Percentiles rank a stretch among this genome's conserved stretches.
Conservation (phyloP, 208 protist species). For the Borovskyia barvae region DNA sequence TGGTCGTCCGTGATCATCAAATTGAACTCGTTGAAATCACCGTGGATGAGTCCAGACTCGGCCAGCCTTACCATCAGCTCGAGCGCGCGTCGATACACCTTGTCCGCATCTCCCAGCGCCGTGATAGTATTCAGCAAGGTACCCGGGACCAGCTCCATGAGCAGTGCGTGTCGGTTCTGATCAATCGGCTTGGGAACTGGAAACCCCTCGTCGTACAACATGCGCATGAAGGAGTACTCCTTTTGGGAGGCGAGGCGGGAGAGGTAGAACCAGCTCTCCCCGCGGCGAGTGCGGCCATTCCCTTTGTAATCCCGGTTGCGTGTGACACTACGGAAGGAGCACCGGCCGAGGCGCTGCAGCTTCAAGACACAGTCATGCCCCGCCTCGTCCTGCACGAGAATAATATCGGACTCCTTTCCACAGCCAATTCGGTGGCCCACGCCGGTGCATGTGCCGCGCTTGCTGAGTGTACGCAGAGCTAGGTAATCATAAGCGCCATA, state of each 20-base stretch:
- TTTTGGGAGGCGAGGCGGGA: slow-evolving; percentile 96
- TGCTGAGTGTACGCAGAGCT: slow-evolving; percentile 94
- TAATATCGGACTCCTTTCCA: slow-evolving; percentile 99
- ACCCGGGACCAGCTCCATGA: slow-evolving; percentile 96
- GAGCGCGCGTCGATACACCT: slow-evolving; percentile 91
- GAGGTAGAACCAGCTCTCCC: slow-evolving; percentile 98
- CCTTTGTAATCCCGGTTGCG: slow-evolving; percentile 97
- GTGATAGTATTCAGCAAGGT: slow-evolving; percentile 93
- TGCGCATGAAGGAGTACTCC: slow-evolving; percentile 99
- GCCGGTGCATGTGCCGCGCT: slow-evolving; percentile 83
- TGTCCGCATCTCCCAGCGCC: slow-evolving; percentile 81
- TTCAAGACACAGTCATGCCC: slow-evolving; percentile 92
- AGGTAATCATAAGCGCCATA: slow-evolving; percentile 99
- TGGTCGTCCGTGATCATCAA: slow-evolving; percentile 94
- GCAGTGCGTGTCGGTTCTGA: slow-evolving; percentile 97
- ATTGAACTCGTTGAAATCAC: slow-evolving; percentile 99
- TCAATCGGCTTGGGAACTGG: slow-evolving; percentile 97
- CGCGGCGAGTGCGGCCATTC: slow-evolving; percentile 71
- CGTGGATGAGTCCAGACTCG: slow-evolving; percentile 96
- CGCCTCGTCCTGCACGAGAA: slow-evolving; percentile 84
- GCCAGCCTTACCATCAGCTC: slow-evolving; percentile 94
- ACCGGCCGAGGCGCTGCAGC: slow-evolving; percentile 96
- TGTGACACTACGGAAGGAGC: slow-evolving; percentile 96
- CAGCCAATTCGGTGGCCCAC: slow-evolving; percentile 98
- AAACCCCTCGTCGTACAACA: slow-evolving; percentile 95